phyloP scores from a whole-genome alignment of 768 basidiomycete species.

The Hericium erinaceus region DNA sequence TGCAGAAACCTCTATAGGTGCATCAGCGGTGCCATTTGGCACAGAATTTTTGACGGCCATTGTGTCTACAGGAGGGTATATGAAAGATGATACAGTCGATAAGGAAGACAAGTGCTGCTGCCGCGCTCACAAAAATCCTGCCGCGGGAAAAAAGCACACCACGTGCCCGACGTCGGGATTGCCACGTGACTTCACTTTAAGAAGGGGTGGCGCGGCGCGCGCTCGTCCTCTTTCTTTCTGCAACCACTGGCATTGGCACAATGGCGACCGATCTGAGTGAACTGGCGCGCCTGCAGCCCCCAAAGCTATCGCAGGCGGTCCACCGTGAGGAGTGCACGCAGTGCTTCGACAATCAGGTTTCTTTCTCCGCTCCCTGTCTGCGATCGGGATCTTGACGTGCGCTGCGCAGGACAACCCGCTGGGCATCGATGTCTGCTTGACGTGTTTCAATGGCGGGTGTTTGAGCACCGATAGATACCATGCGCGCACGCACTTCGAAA shows the following conservation, averaged over 20 bases:
- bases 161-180: neutral
- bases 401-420: slow-evolving; percentile 51
- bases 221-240: slow-evolving; percentile 23
- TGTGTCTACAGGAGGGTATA: slow-evolving; percentile 1
- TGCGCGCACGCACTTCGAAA: slow-evolving; percentile 59
- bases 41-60: slow-evolving; percentile 33
- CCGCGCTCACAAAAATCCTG: neutral
- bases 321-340: slow-evolving; percentile 94
- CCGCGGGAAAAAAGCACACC: neutral
- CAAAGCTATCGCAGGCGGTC: slow-evolving; percentile 60
- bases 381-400: neutral
- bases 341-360: slow-evolving; percentile 90
- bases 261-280: slow-evolving; percentile 23
- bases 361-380: neutral
- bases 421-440: slow-evolving; percentile 85
- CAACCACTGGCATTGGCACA: slow-evolving; percentile 26
- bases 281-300: slow-evolving; percentile 41
- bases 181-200: neutral
- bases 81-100: neutral
- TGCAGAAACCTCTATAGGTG: slow-evolving; percentile 25
- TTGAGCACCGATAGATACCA: slow-evolving; percentile 55
- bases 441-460: slow-evolving; percentile 94
- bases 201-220: slow-evolving; percentile 5
- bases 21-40: slow-evolving; percentile 45
- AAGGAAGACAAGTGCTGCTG: neutral